phyloP scores from a whole-genome alignment of 306 rosid genomes.

The Gillenia trifoliata region DNA sequence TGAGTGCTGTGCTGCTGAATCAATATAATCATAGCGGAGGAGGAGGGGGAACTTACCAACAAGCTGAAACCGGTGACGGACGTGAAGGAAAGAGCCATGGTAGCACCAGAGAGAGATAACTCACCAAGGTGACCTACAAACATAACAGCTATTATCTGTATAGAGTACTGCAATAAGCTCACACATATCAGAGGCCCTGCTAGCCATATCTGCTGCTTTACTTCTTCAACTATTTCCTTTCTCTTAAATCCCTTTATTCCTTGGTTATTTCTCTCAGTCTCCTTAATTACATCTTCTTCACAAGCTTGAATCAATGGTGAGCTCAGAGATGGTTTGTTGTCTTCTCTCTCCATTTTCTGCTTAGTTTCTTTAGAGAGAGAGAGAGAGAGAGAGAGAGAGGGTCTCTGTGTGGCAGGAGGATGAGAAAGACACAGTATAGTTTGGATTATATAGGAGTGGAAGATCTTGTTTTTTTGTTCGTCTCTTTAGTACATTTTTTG shows the following conservation, averaged over 20 bases:
- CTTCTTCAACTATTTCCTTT: constrained; percentile 37
- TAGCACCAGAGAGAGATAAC: constrained; percentile 55
- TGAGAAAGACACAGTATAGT: neutral
- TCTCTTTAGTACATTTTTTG: no score
- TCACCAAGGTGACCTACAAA: constrained; percentile 73
- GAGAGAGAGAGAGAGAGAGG: neutral
- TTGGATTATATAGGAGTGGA: neutral
- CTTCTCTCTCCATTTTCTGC: constrained; percentile 37
- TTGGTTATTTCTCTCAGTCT: constrained; percentile 7
- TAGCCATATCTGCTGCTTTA: constrained; percentile 75
- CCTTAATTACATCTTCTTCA: constrained; percentile 22
- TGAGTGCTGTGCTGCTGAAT: no score
- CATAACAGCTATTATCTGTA: constrained; percentile 67
- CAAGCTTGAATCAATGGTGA: constrained; percentile 38
- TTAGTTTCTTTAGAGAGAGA: neutral
- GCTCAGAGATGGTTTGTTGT: constrained; percentile 11
- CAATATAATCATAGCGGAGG: neutral
- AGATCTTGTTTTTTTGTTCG: neutral
- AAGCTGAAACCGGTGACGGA: constrained; percentile 73
- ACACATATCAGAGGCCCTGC: constrained; percentile 64
- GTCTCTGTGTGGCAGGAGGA: neutral
- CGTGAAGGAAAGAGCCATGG: constrained; percentile 72
- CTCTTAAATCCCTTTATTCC: constrained; percentile 6
- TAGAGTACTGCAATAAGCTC: constrained; percentile 39
- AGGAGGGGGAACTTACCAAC: constrained; percentile 39